Conservation (phyloP, 306 rosid genomes). For the Pyrus bretschneideri region DNA sequence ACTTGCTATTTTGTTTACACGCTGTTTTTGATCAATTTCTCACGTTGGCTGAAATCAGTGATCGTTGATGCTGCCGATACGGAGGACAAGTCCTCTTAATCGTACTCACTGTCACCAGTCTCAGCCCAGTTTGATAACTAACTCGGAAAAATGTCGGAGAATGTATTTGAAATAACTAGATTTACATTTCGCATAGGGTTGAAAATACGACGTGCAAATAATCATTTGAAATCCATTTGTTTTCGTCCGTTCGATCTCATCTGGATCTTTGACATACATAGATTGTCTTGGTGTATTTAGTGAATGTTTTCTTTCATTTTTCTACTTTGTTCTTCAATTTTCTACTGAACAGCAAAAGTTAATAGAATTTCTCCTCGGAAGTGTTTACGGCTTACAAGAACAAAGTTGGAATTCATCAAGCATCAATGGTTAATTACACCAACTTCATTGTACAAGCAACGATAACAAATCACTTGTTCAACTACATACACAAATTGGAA, state of each 20-base stretch:
- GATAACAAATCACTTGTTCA: neutral
- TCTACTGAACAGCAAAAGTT: neutral
- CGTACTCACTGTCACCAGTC: neutral
- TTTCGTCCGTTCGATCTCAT: too few species aligned
- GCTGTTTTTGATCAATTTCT: slow-evolving; percentile 25
- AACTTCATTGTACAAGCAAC: neutral
- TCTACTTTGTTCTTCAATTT: neutral
- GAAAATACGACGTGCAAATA: too few species aligned
- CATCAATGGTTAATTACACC: neutral
- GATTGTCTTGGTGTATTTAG: neutral
- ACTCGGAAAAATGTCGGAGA: neutral
- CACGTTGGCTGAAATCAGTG: slow-evolving; percentile 34
- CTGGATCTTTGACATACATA: neutral
- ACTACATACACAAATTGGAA: neutral
- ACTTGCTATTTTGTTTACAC: slow-evolving; percentile 48
- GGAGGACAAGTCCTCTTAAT: slow-evolving; percentile 6
- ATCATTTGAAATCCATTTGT: too few species aligned
- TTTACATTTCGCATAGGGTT: too few species aligned
- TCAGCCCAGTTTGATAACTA: neutral
- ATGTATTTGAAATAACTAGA: too few species aligned
- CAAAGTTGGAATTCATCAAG: neutral
- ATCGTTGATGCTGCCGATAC: slow-evolving; percentile 1
- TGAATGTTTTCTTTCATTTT: neutral
- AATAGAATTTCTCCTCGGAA: neutral
- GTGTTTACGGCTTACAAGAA: neutral